These are phyloP conservation scores for Ustilago trichophora DNA, from an alignment of 1,284 basidiomycete species.

Conservation along the genomic window DNA sequence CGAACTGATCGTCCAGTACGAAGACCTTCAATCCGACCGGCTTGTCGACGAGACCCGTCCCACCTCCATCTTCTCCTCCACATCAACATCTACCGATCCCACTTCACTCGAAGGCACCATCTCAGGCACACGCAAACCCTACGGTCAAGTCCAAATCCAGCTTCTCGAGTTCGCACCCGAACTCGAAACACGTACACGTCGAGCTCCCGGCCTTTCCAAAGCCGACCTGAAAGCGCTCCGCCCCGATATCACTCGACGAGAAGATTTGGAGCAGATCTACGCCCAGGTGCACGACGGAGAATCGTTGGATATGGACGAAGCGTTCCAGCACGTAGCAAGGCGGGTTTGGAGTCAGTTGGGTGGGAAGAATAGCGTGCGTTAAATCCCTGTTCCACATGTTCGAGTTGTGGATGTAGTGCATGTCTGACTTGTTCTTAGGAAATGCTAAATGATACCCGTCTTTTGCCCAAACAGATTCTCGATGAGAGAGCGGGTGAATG, in stretches of 20 bases:
- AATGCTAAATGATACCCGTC: background rate
- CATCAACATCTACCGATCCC: background rate
- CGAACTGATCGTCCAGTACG: slow-evolving; percentile 33
- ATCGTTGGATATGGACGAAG: slow-evolving; percentile 38
- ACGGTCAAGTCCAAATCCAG: slow-evolving; percentile 30
- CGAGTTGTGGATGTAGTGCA: too few relatives aligned
- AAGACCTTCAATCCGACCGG: slow-evolving; percentile 43
- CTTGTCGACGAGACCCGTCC: slow-evolving; percentile 36
- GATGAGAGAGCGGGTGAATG: background rate
- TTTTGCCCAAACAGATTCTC: background rate
- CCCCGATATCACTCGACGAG: slow-evolving; percentile 9
- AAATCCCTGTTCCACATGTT: background rate
- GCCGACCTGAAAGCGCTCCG: slow-evolving; percentile 31
- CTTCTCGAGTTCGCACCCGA: slow-evolving; percentile 39
- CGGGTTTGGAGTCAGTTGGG: slow-evolving; percentile 19
- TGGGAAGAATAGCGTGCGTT: slow-evolving; percentile 17
- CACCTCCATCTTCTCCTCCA: slow-evolving; percentile 1
- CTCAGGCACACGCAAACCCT: slow-evolving; percentile 18
- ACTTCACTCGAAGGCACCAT: background rate
- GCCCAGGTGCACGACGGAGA: slow-evolving; percentile 36
- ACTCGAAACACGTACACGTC: slow-evolving; percentile 24
- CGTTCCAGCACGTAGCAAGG: slow-evolving; percentile 18
- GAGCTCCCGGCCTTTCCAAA: slow-evolving; percentile 23
- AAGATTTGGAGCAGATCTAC: slow-evolving; percentile 38
- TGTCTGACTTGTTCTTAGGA: too few relatives aligned